Evolutionary conservation across 2,329 filamentous ascomycete genomes (phyloP), one percentile per base, ranked within the genome.

Genomic region (Geoglossum cookeanum): DNA sequence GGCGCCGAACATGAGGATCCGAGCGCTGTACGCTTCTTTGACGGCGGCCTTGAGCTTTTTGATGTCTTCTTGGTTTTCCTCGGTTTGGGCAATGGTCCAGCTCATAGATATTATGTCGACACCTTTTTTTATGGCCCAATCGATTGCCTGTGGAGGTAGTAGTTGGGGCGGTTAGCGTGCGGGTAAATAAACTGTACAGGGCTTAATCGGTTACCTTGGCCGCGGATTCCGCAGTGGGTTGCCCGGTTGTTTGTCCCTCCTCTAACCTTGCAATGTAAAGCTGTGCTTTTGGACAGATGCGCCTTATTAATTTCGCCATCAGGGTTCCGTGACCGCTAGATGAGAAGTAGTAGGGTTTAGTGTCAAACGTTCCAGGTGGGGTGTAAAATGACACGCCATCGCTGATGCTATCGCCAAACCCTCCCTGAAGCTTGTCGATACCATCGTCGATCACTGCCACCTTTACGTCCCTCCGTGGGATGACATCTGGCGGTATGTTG

Each of bases 391-490:
- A 67, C 2, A 58, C 55, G 0, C 69, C 69, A 52, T 58, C 62
- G 0, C 61, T 59, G 17, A 66, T 64, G 4, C 57, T 62, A n/a
- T 59, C 60, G 5, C 65, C 56, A 1, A 71, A 58, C 3, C 66
- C n/a, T 15, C 4, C 4, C 7, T 42, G 60, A 11, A 61, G 62
- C 1, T 64, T 60, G 51, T 71, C 66, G 0, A 71, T 65, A 3
- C 70, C 70, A 39, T 72, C 69, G 55, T 73, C 70, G 39, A 72
- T 71, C 2, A 72, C 61, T 1, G 69, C 70, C 6, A 72, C 61
- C 17, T 63, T 65, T 37, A 59, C 22, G 22, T 64, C 55, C 54
- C 62, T 58, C 33, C 48, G 9, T 66, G 58, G 13, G 39, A 37
- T 7, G 39, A 15, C 39, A 22, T 22, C n/a, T 42, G 39, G 6